These are phyloP conservation scores for barrel medic (Medicago truncatula) DNA, from an alignment of 306 rosid species.

Conservation along the genomic window MtrunA17r5.0-ANR NC_053042.1:2691501-2692000, in stretches of 20 bases:
- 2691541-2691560: too few relatives aligned
- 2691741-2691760: conserved; percentile 7
- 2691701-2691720: conserved; percentile 78
- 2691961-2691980: not conserved
- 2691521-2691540: not conserved
- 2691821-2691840: conserved; percentile 18
- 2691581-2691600: not conserved
- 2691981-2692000: not conserved
- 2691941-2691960: conserved; percentile 33
- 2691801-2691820: conserved; percentile 16
- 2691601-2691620: not conserved
- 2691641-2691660: conserved; percentile 14
- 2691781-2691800: conserved; percentile 40
- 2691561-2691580: not conserved
- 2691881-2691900: conserved; percentile 12
- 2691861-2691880: conserved; percentile 45
- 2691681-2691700: conserved; percentile 71
- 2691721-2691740: conserved; percentile 1
- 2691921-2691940: conserved; percentile 15
- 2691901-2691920: not conserved
- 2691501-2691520: not conserved
- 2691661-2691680: conserved; percentile 36
- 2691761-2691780: conserved; percentile 39
- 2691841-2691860: conserved; percentile 33
- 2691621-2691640: not conserved